Conservation (phyloP, 2,329 filamentous ascomycete species). For the Aspergillus ochraceoroseus region DNA sequence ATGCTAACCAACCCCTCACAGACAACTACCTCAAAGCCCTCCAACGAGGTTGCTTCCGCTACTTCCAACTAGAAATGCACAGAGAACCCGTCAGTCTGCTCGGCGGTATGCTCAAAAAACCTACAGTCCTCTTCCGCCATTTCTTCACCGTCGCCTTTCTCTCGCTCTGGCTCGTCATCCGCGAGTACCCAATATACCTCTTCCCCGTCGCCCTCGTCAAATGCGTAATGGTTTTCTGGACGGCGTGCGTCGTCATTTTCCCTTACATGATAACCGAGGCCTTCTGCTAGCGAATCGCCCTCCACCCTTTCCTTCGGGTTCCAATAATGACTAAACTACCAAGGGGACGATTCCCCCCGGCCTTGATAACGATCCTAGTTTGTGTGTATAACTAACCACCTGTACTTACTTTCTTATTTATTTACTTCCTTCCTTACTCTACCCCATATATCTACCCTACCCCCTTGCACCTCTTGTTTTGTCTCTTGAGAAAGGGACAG, state of each 20-base stretch:
- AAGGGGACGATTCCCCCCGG: no score
- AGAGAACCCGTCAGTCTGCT: constrained; percentile 77
- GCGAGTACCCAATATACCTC: constrained; percentile 50
- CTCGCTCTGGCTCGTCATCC: constrained; percentile 66
- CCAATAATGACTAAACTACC: no score
- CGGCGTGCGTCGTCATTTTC: constrained; percentile 74
- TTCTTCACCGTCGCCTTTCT: constrained; percentile 93
- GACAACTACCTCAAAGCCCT: constrained; percentile 71
- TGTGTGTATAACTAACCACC: no score
- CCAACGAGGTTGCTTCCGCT: constrained; percentile 84
- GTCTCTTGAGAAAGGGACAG: constrained; percentile 7
- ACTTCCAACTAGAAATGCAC: constrained; percentile 73
- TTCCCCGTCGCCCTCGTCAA: constrained; percentile 62
- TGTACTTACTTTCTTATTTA: no score
- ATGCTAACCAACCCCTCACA: constrained; percentile 14
- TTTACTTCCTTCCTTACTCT: no score
- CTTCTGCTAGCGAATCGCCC: constrained; percentile 38
- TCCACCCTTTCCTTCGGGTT: no score
- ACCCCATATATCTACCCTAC: neutral
- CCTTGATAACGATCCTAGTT: no score
- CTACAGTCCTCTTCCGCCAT: constrained; percentile 76
- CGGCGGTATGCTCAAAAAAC: constrained; percentile 72
- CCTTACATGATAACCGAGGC: constrained; percentile 73
- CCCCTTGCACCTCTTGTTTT: neutral
- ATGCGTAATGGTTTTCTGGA: constrained; percentile 68